A percentile compares a stretch with the other conserved stretches of the same genome.
These are phyloP conservation scores for Glycyrrhiza uralensis DNA, from an alignment of 306 rosid genomes.

Conservation along the genomic window DNA sequence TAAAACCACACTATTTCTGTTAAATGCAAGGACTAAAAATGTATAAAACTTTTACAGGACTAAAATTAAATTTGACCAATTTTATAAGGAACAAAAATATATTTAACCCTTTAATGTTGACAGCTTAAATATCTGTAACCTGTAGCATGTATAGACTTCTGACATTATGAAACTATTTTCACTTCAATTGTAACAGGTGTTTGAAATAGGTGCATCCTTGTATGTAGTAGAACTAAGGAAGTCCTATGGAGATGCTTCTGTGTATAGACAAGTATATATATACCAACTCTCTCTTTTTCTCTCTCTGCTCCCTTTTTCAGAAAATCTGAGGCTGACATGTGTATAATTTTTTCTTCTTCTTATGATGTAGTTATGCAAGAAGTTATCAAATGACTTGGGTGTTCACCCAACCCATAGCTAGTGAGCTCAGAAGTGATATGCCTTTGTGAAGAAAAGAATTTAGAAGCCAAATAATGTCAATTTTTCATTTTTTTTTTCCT, in stretches of 20 bases:
- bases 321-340: background rate
- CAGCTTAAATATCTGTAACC: background rate
- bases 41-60: too few species aligned
- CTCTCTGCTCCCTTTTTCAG: background rate
- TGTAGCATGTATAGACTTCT: background rate
- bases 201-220: constrained; percentile 70
- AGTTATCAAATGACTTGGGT: constrained; percentile 73
- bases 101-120: background rate
- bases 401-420: constrained; percentile 36
- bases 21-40: too few species aligned
- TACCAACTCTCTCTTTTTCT: background rate
- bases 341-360: background rate
- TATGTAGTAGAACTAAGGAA: constrained; percentile 71
- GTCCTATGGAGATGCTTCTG: constrained; percentile 64
- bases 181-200: constrained; percentile 46
- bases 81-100: too few species aligned
- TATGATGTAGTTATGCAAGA: constrained; percentile 64
- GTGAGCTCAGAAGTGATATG: constrained; percentile 24
- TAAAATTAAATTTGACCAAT: too few species aligned
- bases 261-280: constrained; percentile 64
- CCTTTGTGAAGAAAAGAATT: background rate
- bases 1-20: too few species aligned
- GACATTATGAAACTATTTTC: constrained; percentile 5
- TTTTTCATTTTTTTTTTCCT: background rate
- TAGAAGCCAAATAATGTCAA: constrained; percentile 6